A percentile compares a stretch with the other conserved stretches of the same genome.
These are phyloP conservation scores for Glycyrrhiza uralensis DNA, from an alignment of 306 rosid species.

Conservation along the genomic window DNA sequence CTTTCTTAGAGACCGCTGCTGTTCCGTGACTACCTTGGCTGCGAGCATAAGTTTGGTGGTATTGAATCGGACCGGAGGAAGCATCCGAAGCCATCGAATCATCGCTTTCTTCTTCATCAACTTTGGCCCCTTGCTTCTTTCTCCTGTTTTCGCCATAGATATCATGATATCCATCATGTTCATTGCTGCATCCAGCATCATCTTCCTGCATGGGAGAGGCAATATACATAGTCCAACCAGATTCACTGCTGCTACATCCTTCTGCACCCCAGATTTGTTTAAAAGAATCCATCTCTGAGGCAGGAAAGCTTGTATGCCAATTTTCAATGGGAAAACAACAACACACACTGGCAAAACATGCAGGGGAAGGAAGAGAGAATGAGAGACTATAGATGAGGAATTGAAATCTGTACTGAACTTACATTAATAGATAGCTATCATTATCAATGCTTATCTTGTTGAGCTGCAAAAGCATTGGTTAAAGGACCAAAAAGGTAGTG, in stretches of 20 bases:
- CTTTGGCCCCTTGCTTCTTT: constrained; percentile 29
- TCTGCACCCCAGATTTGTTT: constrained; percentile 50
- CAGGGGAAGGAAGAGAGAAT: background rate
- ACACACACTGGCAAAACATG: constrained; percentile 6
- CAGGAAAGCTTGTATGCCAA: constrained; percentile 5
- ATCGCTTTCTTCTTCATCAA: constrained; percentile 60
- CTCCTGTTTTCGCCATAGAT: constrained; percentile 24
- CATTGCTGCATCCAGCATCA: constrained; percentile 45
- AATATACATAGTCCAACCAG: constrained; percentile 86
- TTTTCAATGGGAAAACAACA: background rate
- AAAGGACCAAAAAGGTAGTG: constrained; percentile 24
- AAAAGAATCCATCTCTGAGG: constrained; percentile 37
- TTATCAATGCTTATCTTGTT: constrained; percentile 20
- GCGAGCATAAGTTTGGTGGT: background rate
- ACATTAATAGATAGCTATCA: constrained; percentile 25
- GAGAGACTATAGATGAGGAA: constrained; percentile 24
- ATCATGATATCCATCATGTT: constrained; percentile 19
- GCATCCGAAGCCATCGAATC: constrained; percentile 91
- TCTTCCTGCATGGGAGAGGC: constrained; percentile 67
- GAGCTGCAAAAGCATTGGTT: constrained; percentile 27
- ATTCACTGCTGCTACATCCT: constrained; percentile 83
- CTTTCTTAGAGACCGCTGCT: constrained; percentile 38
- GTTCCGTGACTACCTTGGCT: constrained; percentile 23
- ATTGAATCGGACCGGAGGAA: constrained; percentile 62
- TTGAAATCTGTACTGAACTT: constrained; percentile 27